Evolutionary conservation across 495 filamentous ascomycete genomes (phyloP), one percentile per base, ranked within the genome.

Genomic region (Penicillium soppii): DNA sequence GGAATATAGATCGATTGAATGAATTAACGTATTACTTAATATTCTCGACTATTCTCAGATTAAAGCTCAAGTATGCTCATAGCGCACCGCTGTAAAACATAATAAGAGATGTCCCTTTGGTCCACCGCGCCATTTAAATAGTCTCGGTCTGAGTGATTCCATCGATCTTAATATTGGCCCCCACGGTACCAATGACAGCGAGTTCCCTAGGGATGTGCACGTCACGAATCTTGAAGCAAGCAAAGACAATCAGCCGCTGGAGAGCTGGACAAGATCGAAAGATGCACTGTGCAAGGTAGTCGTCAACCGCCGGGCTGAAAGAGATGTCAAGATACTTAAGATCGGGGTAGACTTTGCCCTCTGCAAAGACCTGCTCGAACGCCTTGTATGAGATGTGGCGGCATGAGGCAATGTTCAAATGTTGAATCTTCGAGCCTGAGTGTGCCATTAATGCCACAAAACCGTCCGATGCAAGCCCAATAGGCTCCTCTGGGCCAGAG

Each of bases 381-480:
- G 86, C 82, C 16, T 76, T 73, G 39, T 72, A 70, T 6, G 77
- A 77, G 43, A 97, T 88, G 59, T 94, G 85, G 19, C 91, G 83
- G 61, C 91, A 95, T 7, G 84, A 90, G 12, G 85, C 72, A 22
- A 96, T 74, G 56, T 92, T 85, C 16, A 97, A 69, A 15, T 76
- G 69, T 49, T 77, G 67, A 1, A 96, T 68, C 8, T 58, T 67
- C 7, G 62, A 54, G 30, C 88, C 87, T 1, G 91, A 95, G 61
- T 96, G 91, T n/a, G 69, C 69, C 88, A 97, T 95, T 43, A 96
- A 66, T 1, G 90, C 86, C 39, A 75, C 57, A 66, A 97, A 92
- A 0, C 88, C 90, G 32, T 75, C 62, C 8, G 83, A 85, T 37
- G 83, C 88, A 46, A 96, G 80, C 15, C 90, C 90, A 25, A 88